These are phyloP conservation scores for Hordeum vulgare DNA, from an alignment of 176 grass and related monocot genomes.

Conservation along the genomic window MorexV3_pseudomolecules_assembly NC_058523.1:542683855-542684354, in stretches of 20 bases:
- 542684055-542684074: not conserved
- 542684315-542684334: conserved; percentile 7
- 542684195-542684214: not conserved
- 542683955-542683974: not conserved
- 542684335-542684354: conserved; percentile 40
- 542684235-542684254: conserved; percentile 4
- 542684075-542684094: not conserved
- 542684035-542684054: not conserved
- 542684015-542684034: conserved; percentile 12
- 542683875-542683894: not conserved
- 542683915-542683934: not conserved
- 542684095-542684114: not conserved
- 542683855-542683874: not conserved
- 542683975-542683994: not conserved
- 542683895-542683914: not conserved
- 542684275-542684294: conserved; percentile 41
- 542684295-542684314: not conserved
- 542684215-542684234: not conserved
- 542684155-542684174: not conserved
- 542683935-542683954: not conserved
- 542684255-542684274: conserved; percentile 18
- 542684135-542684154: not conserved
- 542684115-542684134: not conserved
- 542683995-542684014: not conserved
- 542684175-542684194: not conserved